A percentile compares a stretch with the other conserved stretches of the same genome.
phyloP scores from a whole-genome alignment of 1,284 basidiomycete species.

The Thelephora terrestris region DNA sequence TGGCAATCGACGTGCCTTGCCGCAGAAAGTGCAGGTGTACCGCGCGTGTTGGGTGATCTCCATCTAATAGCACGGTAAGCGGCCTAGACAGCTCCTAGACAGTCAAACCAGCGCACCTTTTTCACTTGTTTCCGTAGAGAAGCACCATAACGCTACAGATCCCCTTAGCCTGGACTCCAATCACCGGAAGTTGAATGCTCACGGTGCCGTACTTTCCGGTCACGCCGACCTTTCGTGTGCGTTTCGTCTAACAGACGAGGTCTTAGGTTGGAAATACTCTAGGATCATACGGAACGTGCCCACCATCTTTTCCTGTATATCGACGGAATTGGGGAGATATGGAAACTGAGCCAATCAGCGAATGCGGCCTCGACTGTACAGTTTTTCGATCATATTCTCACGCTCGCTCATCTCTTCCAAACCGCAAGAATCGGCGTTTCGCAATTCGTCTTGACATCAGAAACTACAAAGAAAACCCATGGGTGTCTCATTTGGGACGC shows the following conservation, averaged over 20 bases:
- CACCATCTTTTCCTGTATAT: no score
- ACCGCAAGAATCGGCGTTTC: no score
- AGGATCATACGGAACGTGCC: not conserved
- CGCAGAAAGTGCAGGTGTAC: slow-evolving; percentile 96
- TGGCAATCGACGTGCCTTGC: slow-evolving; percentile 60
- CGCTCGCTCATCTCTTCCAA: no score
- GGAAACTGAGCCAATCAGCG: no score
- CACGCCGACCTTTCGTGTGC: slow-evolving; percentile 98
- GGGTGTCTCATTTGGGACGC: no score
- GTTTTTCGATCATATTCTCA: no score
- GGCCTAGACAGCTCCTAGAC: not conserved
- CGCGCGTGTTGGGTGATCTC: slow-evolving; percentile 96
- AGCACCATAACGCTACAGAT: slow-evolving; percentile 92
- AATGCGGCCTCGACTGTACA: no score
- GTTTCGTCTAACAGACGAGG: slow-evolving; percentile 64
- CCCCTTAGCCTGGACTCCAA: slow-evolving; percentile 4
- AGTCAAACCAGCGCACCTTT: slow-evolving; percentile 36
- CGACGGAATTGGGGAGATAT: no score
- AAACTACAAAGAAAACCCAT: no score
- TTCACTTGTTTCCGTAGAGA: slow-evolving; percentile 97
- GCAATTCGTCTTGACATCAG: no score
- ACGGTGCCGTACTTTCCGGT: slow-evolving; percentile 99
- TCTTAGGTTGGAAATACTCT: no score
- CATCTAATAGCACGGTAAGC: slow-evolving; percentile 49
- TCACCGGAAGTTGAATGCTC: slow-evolving; percentile 28